phyloP scores from a whole-genome alignment of 805 yeast species.

The Saturnispora bothae region DNA sequence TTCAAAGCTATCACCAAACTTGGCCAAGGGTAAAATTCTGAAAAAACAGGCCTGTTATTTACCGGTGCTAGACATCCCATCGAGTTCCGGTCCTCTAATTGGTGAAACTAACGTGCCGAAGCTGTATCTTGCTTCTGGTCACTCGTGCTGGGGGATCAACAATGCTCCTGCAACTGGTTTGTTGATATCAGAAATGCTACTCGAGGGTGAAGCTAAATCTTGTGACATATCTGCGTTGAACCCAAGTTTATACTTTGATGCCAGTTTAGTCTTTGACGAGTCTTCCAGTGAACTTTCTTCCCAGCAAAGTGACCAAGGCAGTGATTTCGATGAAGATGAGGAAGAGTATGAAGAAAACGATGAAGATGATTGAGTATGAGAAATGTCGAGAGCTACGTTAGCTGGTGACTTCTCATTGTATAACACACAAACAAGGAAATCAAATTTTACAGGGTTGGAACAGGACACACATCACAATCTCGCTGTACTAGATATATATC shows the following conservation, averaged over 20 bases:
- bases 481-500: too few relatives aligned
- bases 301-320: constrained; percentile 10
- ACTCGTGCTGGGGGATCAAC: constrained; percentile 98
- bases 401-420: too few relatives aligned
- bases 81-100: constrained; percentile 84
- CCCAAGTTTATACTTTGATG: constrained; percentile 82
- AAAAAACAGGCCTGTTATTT: constrained; percentile 90
- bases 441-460: too few relatives aligned
- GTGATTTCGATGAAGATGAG: constrained; percentile 20
- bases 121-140: constrained; percentile 79
- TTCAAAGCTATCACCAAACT: constrained; percentile 58
- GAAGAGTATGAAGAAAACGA: constrained; percentile 17
- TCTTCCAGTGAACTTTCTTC: constrained; percentile 12
- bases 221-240: constrained; percentile 77
- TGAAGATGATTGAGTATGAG: too few relatives aligned
- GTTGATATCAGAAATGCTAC: constrained; percentile 72
- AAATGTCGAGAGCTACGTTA: too few relatives aligned
- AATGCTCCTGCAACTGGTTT: constrained; percentile 98
- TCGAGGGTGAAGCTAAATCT: constrained; percentile 71
- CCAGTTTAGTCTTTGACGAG: constrained; percentile 31
- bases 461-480: too few relatives aligned
- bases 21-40: constrained; percentile 63
- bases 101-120: constrained; percentile 86
- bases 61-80: constrained; percentile 89
- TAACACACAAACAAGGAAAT: too few relatives aligned